phyloP scores from a whole-genome alignment of 768 basidiomycete genomes.

The Hemileccinum impolitum region DNA sequence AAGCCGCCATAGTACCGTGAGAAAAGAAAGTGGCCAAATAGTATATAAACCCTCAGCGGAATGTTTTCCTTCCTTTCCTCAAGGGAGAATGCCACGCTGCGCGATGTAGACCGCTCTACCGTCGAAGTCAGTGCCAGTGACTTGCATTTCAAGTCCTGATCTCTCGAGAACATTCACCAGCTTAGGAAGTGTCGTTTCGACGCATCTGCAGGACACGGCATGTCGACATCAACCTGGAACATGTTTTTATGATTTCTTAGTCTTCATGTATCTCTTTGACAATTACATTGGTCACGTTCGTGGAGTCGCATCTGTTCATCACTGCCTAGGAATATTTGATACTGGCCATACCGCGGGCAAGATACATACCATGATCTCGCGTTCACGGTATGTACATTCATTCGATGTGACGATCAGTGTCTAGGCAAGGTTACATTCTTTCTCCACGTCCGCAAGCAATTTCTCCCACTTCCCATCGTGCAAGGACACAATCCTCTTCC shows the following conservation, averaged over 20 bases:
- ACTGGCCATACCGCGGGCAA: too few species aligned
- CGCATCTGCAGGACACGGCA: slow-evolving; percentile 52
- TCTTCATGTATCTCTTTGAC: background rate
- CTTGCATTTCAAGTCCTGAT: slow-evolving; percentile 46
- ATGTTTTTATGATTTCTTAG: slow-evolving; percentile 21
- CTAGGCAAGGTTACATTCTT: slow-evolving; percentile 21
- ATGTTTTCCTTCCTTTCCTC: slow-evolving; percentile 19
- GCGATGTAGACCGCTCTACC: slow-evolving; percentile 50
- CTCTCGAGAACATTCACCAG: slow-evolving; percentile 54
- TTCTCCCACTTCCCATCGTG: slow-evolving; percentile 27
- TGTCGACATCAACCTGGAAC: slow-evolving; percentile 60
- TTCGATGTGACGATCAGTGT: background rate
- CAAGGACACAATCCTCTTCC: slow-evolving; percentile 23
- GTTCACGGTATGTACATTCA: too few species aligned
- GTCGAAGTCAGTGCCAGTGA: slow-evolving; percentile 66
- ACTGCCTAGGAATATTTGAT: too few species aligned
- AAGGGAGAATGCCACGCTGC: slow-evolving; percentile 65
- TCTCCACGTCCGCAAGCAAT: slow-evolving; percentile 22
- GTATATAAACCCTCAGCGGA: slow-evolving; percentile 21
- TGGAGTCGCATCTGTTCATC: too few species aligned
- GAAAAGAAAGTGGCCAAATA: slow-evolving; percentile 25
- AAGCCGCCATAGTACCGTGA: too few species aligned
- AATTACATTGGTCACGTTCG: background rate
- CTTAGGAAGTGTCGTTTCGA: slow-evolving; percentile 65
- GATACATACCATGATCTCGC: too few species aligned